phyloP scores from a whole-genome alignment of 805 yeast genomes.

The Teunomyces cretensis region DNA sequence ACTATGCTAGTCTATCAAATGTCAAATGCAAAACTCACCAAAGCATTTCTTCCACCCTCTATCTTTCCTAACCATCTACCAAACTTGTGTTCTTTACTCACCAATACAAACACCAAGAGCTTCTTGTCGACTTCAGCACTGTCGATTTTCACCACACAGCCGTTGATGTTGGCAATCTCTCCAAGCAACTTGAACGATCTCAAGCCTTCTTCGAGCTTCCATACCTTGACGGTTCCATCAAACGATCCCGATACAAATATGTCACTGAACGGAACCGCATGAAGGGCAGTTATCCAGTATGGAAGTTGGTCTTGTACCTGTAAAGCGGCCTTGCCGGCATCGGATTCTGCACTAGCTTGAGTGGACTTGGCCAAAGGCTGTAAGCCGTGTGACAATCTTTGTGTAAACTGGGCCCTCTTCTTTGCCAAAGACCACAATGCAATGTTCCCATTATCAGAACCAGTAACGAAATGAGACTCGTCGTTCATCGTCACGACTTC shows the following conservation, averaged over 20 bases:
- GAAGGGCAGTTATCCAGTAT: constrained; percentile 78
- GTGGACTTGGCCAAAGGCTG: constrained; percentile 45
- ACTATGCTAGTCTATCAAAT: constrained; percentile 3
- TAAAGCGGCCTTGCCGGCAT: constrained; percentile 46
- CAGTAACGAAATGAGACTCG: constrained; percentile 89
- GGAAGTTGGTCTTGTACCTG: constrained; percentile 78
- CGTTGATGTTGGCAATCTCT: constrained; percentile 58
- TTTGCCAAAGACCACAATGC: constrained; percentile 88
- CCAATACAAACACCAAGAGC: constrained; percentile 54
- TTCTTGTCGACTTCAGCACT: constrained; percentile 53
- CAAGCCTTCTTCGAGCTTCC: constrained; percentile 70
- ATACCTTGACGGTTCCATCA: constrained; percentile 72
- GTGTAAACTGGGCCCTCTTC: constrained; percentile 78
- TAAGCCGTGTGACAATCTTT: constrained; percentile 76
- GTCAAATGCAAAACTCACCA: constrained; percentile 25
- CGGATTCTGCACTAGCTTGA: constrained; percentile 48
- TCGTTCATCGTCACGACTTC: constrained; percentile 91
- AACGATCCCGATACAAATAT: constrained; percentile 86
- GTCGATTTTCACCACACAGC: constrained; percentile 67
- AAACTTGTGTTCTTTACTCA: constrained; percentile 81
- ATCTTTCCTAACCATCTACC: constrained; percentile 80
- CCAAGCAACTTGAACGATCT: constrained; percentile 62
- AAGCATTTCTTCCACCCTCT: constrained; percentile 71
- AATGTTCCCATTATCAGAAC: constrained; percentile 90
- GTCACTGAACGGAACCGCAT: constrained; percentile 83